Percentiles rank a stretch among this genome's conserved stretches.
Evolutionary conservation across 176 grass and related monocot species (phyloP).

Genomic region (Cenchrus purpureus): DNA sequence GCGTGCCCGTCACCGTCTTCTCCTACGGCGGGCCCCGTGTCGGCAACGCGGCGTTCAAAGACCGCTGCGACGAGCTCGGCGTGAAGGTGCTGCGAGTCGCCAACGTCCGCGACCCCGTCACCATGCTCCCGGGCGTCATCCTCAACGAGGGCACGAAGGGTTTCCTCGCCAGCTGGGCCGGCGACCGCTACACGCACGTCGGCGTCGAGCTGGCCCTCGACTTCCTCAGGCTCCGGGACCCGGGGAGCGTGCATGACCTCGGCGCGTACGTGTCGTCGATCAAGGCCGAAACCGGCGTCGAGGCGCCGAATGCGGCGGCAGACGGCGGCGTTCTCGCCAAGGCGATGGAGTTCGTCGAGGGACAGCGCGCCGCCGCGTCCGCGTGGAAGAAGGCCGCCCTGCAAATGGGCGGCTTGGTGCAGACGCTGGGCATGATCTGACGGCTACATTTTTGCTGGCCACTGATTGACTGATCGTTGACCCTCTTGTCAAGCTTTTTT

Average conservation of each 20-base stretch:
- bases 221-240: slow-evolving; percentile 49
- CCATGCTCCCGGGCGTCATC: slow-evolving; percentile 56
- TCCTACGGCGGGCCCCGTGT: slow-evolving; percentile 69
- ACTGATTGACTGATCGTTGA: not conserved
- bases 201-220: slow-evolving; percentile 65
- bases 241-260: slow-evolving; percentile 56
- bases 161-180: slow-evolving; percentile 22
- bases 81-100: slow-evolving; percentile 60
- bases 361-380: not conserved
- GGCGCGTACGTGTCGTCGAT: slow-evolving; percentile 49
- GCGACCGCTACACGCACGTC: slow-evolving; percentile 58
- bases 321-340: slow-evolving; percentile 20
- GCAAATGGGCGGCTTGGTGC: slow-evolving; percentile 52
- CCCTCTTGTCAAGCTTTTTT: not conserved
- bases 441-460: not conserved
- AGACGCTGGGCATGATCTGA: slow-evolving; percentile 44
- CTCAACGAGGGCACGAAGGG: slow-evolving; percentile 50
- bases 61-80: slow-evolving; percentile 57
- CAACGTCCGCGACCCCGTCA: slow-evolving; percentile 57
- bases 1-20: slow-evolving; percentile 58
- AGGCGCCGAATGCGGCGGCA: not conserved
- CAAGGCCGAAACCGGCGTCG: not conserved
- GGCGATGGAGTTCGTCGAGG: slow-evolving; percentile 34
- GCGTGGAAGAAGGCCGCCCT: slow-evolving; percentile 48
- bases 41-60: slow-evolving; percentile 64